phyloP scores from a whole-genome alignment of 2,329 filamentous ascomycete genomes.

The Colletotrichum lini region DNA sequence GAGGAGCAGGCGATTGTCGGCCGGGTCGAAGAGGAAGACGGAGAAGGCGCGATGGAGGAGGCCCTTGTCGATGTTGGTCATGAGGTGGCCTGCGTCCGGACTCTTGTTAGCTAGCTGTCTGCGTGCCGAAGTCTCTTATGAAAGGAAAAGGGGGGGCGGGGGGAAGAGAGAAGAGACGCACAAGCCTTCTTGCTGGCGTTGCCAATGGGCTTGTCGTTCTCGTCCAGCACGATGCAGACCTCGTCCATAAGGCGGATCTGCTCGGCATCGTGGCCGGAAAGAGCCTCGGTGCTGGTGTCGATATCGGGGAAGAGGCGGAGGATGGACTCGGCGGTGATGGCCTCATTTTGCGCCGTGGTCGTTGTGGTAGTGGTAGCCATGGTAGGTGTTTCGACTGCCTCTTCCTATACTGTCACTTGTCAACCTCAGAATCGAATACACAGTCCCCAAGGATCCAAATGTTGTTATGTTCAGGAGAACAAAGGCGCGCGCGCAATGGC shows the following conservation, averaged over 20 bases:
- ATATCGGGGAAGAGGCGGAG: conserved; percentile 90
- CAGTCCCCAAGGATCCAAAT: not conserved
- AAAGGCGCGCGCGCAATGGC: not conserved
- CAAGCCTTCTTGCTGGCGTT: conserved; percentile 98
- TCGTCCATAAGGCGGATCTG: conserved; percentile 99
- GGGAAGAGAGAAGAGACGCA: conserved; percentile 61
- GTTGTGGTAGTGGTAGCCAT: conserved; percentile 53
- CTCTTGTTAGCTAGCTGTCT: conserved; percentile 57
- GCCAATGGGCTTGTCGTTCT: conserved; percentile 92
- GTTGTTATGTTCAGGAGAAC: not conserved
- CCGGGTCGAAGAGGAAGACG: conserved; percentile 92
- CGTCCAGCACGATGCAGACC: conserved; percentile 96
- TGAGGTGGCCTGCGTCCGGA: conserved; percentile 85
- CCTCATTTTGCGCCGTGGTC: conserved; percentile 67
- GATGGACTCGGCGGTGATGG: conserved; percentile 89
- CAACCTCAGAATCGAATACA: not conserved
- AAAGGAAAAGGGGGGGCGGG: not conserved
- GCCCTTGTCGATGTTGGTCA: conserved; percentile 98
- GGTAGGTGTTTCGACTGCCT: not conserved
- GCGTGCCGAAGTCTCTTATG: no score
- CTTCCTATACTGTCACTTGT: not conserved
- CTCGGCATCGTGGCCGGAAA: conserved; percentile 95
- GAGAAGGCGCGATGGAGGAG: conserved; percentile 98
- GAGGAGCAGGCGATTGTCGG: conserved; percentile 90
- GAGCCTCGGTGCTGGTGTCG: conserved; percentile 78